A percentile compares a stretch with the other conserved stretches of the same genome.
These are phyloP conservation scores for Triangularia verruculosa DNA, from an alignment of 2,329 filamentous ascomycete species.

Conservation along the genomic window DNA sequence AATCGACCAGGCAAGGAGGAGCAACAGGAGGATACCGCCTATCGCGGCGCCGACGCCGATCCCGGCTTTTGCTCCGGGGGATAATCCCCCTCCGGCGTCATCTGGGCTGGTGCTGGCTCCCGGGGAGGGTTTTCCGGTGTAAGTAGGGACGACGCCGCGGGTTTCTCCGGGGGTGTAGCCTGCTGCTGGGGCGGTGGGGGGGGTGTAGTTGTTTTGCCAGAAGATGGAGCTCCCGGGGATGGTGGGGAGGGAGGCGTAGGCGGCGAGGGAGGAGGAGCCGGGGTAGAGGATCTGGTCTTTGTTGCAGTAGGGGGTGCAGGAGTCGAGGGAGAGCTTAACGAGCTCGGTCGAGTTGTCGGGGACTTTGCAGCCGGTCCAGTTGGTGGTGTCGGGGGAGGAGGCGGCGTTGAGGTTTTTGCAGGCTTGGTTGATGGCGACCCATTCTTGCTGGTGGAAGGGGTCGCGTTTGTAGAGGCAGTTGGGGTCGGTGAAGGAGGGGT, in stretches of 20 bases:
- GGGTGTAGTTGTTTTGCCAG: constrained; percentile 17
- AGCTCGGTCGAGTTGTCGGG: constrained; percentile 15
- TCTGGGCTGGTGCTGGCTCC: neutral
- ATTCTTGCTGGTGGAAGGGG: constrained; percentile 17
- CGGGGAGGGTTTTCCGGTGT: neutral
- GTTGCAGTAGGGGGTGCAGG: constrained; percentile 20
- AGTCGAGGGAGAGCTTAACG: constrained; percentile 17
- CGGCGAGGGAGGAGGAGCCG: constrained; percentile 16
- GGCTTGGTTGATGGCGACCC: constrained; percentile 21
- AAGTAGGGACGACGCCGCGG: constrained; percentile 5
- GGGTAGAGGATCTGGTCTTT: constrained; percentile 15
- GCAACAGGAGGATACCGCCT: constrained; percentile 6
- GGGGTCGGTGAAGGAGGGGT: constrained; percentile 19
- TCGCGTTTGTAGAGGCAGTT: constrained; percentile 18
- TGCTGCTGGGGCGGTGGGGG: constrained; percentile 11
- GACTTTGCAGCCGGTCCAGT: constrained; percentile 18
- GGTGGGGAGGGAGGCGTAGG: constrained; percentile 17
- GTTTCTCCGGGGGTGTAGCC: constrained; percentile 16
- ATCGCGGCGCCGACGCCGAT: constrained; percentile 10
- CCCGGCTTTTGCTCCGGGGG: constrained; percentile 13
- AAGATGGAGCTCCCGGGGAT: constrained; percentile 19
- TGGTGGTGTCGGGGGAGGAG: neutral
- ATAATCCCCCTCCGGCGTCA: neutral
- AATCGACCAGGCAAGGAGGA: constrained; percentile 7
- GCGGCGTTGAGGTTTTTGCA: constrained; percentile 18